A percentile compares a stretch with the other conserved stretches of the same genome.
Evolutionary conservation across 2,329 filamentous ascomycete genomes (phyloP).

Genomic region (Scedosporium boydii): DNA sequence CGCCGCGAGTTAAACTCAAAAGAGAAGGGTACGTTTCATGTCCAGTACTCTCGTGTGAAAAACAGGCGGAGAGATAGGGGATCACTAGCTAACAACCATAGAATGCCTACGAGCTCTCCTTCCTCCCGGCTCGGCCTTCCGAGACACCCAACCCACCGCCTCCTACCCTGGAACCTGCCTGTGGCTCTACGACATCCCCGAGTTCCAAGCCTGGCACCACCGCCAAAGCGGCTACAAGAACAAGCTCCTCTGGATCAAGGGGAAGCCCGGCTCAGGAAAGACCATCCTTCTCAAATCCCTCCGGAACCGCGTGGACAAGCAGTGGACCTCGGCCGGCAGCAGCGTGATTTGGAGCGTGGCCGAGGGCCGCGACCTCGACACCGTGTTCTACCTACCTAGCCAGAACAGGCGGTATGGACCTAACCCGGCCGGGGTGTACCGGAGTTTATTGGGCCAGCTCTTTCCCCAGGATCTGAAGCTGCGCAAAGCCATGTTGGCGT

Average conservation of each 20-base stretch:
- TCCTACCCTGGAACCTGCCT: conserved; percentile 19
- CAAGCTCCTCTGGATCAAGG: conserved; percentile 21
- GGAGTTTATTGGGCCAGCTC: conserved; percentile 19
- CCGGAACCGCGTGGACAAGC: conserved; percentile 14
- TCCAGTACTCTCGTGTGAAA: neutral
- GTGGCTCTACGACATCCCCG: conserved; percentile 21
- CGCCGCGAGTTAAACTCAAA: conserved; percentile 14
- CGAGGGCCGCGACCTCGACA: conserved; percentile 14
- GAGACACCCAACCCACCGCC: conserved; percentile 11
- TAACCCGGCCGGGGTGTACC: conserved; percentile 16
- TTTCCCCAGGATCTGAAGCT: conserved; percentile 19
- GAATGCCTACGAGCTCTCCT: conserved; percentile 15
- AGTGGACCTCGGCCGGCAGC: conserved; percentile 17
- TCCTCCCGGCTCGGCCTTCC: conserved; percentile 6
- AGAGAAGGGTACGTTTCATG: conserved; percentile 10
- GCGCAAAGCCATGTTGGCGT: conserved; percentile 15
- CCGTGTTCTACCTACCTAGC: conserved; percentile 11
- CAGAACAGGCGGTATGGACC: conserved; percentile 5
- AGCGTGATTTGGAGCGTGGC: conserved; percentile 17
- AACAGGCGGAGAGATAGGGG: no score
- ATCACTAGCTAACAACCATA: neutral
- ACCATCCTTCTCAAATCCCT: conserved; percentile 19
- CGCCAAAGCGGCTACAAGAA: conserved; percentile 15
- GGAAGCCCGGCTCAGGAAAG: conserved; percentile 21
- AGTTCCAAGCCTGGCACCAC: conserved; percentile 21